Base-by-base conservation (phyloP, 371 early-diverging fungal genomes). In the Mucor plumbeus region DNA sequence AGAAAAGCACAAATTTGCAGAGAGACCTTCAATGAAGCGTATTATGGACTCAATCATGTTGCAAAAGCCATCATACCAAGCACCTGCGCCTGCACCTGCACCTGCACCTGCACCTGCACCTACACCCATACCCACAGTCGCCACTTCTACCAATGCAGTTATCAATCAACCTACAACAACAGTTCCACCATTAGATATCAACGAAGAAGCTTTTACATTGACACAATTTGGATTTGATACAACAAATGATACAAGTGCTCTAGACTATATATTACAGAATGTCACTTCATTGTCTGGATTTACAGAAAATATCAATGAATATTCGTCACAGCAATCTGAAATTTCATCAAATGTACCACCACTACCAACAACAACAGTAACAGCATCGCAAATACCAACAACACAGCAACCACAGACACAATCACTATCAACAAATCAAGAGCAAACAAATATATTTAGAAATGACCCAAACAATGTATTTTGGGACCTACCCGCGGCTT, bases 401-500 rank as follows among this genome's bases (percentile, higher is more conserved):
- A 15, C 15, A 15, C 44, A 41, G 11, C 41, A 41, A 41, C 41
- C 10, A 13, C 39, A 39, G 39, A 39, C 39, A 39, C 43, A 44
- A 14, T 9, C 44, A 44, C 1, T 44, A 7, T 15, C 44, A 9
- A 26, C 50, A 21, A 50, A 50, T 26, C 50, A 50, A 26, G 50
- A 50, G 5, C 50, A 50, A 50, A 50, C 50, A 55, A 35, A 62
- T 39, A 17, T 76, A 33, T 81, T 81, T 50, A 62, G 70, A 34
- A 75, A 75, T 26, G 69, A 73, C 5, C 81, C 81, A 19, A 73
- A 73, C 44, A 81, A 78, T 67, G 75, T 77, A 1, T 81, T 78
- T 67, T 78, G 74, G 73, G 69, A 70, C 19, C 61, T 76, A 3
- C 81, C 81, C 0, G 59, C 71, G 19, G 72, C 71, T 6, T 70